Evolutionary conservation across 352 stramenopile genomes (phyloP), one percentile per base, ranked within the genome.

Genomic region (Globisporangium cystogenes): DNA sequence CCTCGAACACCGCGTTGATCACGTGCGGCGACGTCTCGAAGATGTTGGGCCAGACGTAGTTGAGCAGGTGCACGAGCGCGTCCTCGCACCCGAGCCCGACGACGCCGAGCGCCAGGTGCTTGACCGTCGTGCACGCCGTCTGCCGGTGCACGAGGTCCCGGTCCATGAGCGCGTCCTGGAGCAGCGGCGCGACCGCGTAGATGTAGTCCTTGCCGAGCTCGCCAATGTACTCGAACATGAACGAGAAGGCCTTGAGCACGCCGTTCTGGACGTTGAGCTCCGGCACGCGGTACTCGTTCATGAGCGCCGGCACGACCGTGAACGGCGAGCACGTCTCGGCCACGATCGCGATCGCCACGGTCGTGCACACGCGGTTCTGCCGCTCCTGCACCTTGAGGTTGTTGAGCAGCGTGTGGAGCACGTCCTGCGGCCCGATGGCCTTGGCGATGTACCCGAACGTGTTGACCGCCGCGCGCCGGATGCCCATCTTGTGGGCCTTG

Each of bases 161-260:
- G 64, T 99, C 96, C 95, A 99, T 99, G 11, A 99, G 81, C 36
- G 97, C 97, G 74, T 99, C 97, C 65, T 99, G 96, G 18, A 99
- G 82, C 51, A 99, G 68, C 18, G 97, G 96, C 4, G 93, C 87
- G n/a, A 99, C 96, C 3, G 96, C 95, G 72, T 99, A 99, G 46
- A 99, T 99, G 74, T 99, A 99, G 72, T 99, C 97, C 74, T 98
- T 99, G 53, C 90, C 95, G 93, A 99, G 98, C 65, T 99, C 96
- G 56, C 97, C 97, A 83, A 99, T 99, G 82, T 99, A 99, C 82
- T 99, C 96, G 66, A 99, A 99, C 96, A 99, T 99, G 76, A 99
- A 99, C 57, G 92, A 98, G 37, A 99, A 89, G 5, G 97, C 95
- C 76, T 99, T 99, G 12, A 99, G 75, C 11, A 99, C 97, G 69